These are phyloP conservation scores for Fraxinus latifolia DNA, from an alignment of 305 asterid species.

Conservation along the genomic window DNA sequence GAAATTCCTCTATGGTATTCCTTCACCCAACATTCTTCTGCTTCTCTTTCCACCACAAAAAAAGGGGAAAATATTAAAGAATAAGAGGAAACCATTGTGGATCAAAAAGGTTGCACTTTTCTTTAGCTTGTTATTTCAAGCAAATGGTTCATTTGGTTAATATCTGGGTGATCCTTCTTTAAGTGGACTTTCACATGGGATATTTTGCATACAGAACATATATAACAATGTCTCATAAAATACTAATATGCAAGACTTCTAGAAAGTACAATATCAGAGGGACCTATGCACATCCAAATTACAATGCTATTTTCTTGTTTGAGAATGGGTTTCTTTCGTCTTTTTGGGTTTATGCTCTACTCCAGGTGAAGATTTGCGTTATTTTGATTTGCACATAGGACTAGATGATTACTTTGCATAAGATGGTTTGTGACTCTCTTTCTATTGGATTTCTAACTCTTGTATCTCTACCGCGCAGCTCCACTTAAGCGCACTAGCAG, in stretches of 20 bases:
- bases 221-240: not conserved
- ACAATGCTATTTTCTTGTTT: not conserved
- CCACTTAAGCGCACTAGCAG: slow-evolving; percentile 57
- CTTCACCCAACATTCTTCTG: not conserved
- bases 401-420: not conserved
- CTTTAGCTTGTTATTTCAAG: not conserved
- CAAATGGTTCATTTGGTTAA: not conserved
- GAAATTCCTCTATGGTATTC: not conserved
- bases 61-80: not conserved
- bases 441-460: slow-evolving; percentile 12
- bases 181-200: not conserved
- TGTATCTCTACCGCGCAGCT: slow-evolving; percentile 38
- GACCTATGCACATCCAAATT: not conserved
- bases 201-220: not conserved
- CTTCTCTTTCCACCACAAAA: not conserved
- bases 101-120: not conserved
- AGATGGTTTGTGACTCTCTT: not conserved
- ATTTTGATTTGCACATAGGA: not conserved
- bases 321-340: not conserved
- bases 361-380: not conserved
- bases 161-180: not conserved
- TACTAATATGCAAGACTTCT: not conserved
- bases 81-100: not conserved
- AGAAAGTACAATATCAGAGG: not conserved
- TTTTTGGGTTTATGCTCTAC: not conserved